These are phyloP conservation scores for Byssoonygena ceratinophila DNA, from an alignment of 2,329 filamentous ascomycete genomes.

Conservation along the genomic window DNA sequence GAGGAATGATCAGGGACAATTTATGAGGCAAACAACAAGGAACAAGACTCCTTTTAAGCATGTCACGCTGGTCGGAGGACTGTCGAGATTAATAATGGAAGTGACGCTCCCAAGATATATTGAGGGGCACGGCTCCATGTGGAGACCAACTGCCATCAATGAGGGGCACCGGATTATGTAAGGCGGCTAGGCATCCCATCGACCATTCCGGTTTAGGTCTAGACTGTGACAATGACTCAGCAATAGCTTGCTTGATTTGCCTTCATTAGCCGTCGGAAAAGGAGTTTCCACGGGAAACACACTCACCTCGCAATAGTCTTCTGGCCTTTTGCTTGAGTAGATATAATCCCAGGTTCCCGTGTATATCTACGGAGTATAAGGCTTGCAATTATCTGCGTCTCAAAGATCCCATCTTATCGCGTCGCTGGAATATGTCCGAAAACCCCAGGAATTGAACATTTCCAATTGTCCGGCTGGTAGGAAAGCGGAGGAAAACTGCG, in stretches of 20 bases:
- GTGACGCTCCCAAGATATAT: not conserved
- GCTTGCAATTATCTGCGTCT: too few species aligned
- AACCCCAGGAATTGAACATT: too few species aligned
- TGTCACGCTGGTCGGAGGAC: not conserved
- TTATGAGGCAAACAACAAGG: not conserved
- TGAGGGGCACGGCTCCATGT: not conserved
- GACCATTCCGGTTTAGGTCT: not conserved
- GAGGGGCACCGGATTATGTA: slow-evolving; percentile 3
- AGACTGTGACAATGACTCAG: not conserved
- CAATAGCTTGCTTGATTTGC: too few species aligned
- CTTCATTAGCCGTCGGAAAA: slow-evolving; percentile 7
- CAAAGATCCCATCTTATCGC: too few species aligned
- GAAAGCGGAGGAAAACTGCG: too few species aligned
- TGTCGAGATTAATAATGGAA: slow-evolving; percentile 1
- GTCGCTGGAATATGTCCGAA: too few species aligned
- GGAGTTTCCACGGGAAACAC: not conserved
- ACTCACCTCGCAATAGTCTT: not conserved
- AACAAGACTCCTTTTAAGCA: slow-evolving; percentile 8
- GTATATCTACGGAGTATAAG: too few species aligned
- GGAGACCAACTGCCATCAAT: not conserved
- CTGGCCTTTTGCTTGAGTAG: too few species aligned
- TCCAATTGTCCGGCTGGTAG: too few species aligned
- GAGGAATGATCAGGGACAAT: not conserved
- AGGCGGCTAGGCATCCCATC: not conserved
- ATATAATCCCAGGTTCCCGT: not conserved